Evolutionary conservation across 1,284 basidiomycete genomes (phyloP).

Genomic region (Porodaedalea pini): DNA sequence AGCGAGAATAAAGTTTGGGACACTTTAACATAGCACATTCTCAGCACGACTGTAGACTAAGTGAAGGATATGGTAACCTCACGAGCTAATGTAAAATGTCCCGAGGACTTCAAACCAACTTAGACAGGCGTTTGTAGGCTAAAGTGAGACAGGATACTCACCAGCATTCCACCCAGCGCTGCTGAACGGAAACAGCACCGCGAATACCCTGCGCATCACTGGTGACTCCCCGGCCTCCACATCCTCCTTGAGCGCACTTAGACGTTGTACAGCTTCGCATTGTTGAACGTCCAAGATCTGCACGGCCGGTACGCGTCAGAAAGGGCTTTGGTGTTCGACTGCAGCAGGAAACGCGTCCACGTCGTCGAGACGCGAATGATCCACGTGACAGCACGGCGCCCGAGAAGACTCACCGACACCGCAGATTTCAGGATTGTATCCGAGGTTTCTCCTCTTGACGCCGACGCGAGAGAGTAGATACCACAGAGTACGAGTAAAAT

Average conservation of each 20-base stretch:
- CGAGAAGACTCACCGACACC: slow-evolving; percentile 3
- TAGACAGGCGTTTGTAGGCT: slow-evolving; percentile 5
- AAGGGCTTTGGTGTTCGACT: background rate
- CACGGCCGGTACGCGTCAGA: background rate
- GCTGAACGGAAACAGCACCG: slow-evolving; percentile 79
- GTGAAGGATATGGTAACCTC: slow-evolving; percentile 30
- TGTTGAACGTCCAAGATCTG: slow-evolving; percentile 37
- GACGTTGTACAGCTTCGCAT: slow-evolving; percentile 48
- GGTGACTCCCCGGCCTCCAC: slow-evolving; percentile 64
- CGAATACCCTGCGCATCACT: slow-evolving; percentile 72
- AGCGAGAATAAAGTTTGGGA: slow-evolving; percentile 88
- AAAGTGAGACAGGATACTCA: slow-evolving; percentile 30
- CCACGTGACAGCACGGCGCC: slow-evolving; percentile 8
- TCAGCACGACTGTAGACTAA: background rate
- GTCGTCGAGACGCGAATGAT: background rate
- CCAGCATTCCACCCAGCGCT: slow-evolving; percentile 77
- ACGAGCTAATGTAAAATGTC: slow-evolving; percentile 94
- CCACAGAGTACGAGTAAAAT: background rate
- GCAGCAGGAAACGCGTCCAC: background rate
- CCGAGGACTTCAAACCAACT: slow-evolving; percentile 56
- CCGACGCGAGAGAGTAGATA: background rate
- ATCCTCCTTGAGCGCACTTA: slow-evolving; percentile 55
- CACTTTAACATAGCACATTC: slow-evolving; percentile 39
- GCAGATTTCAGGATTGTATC: background rate
- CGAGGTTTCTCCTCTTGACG: background rate